Conservation (phyloP, 1,139 yeast genomes). For the Kazachstania sp. region DNA sequence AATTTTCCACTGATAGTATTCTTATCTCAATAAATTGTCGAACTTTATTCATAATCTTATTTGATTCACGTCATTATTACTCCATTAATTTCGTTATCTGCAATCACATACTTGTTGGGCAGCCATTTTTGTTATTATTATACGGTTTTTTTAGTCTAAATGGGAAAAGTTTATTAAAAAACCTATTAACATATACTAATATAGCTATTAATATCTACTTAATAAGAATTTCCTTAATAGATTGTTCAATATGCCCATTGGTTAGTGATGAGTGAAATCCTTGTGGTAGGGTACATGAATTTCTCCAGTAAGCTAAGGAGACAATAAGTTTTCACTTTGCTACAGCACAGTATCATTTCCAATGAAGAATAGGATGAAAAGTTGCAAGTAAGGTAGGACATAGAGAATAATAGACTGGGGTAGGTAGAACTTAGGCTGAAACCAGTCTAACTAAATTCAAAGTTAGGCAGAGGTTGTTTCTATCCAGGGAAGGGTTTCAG, state of each 20-base stretch:
- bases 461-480: no score
- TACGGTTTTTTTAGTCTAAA: conserved; percentile 3
- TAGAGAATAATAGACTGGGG: no score
- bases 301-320: neutral
- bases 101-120: conserved; percentile 29
- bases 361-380: neutral
- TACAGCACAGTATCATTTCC: neutral
- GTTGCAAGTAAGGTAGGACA: no score
- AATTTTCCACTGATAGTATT: no score
- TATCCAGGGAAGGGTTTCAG: no score
- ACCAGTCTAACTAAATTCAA: no score
- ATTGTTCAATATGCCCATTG: neutral
- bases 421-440: no score
- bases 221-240: neutral
- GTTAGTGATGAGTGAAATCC: neutral
- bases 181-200: neutral
- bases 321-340: neutral
- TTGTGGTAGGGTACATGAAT: neutral
- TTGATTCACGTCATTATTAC: neutral
- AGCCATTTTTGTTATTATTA: conserved; percentile 27
- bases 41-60: neutral
- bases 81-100: neutral
- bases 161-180: neutral
- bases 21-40: no score
- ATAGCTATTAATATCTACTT: neutral